Evolutionary conservation across 1,284 basidiomycete species (phyloP).

Genomic region (Papiliotrema fonsecae): DNA sequence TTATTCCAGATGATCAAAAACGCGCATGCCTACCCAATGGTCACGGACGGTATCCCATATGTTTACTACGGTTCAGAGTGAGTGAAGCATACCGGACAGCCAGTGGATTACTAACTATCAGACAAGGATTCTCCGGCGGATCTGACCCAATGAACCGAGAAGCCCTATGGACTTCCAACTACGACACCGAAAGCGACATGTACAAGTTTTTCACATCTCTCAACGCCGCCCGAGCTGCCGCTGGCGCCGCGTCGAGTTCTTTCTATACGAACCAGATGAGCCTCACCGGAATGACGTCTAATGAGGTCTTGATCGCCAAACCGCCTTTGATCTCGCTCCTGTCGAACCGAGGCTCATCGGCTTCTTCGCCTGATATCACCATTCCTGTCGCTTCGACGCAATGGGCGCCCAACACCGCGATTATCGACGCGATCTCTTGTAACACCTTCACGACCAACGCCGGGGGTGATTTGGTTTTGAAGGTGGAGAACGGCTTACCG

Average conservation of each 20-base stretch:
- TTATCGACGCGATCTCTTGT: conserved; percentile 36
- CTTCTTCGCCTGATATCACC: conserved; percentile 17
- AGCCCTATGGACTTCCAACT: conserved; percentile 48
- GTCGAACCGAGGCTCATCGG: conserved; percentile 51
- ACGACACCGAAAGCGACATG: conserved; percentile 47
- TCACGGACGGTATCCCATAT: conserved; percentile 56
- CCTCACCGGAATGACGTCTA: conserved; percentile 41
- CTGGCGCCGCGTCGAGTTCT: conserved; percentile 48
- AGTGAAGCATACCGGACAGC: neutral
- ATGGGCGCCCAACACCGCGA: conserved; percentile 18
- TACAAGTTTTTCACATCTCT: conserved; percentile 57
- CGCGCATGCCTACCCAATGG: conserved; percentile 49
- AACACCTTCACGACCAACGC: conserved; percentile 27
- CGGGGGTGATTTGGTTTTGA: conserved; percentile 26
- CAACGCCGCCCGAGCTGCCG: conserved; percentile 60
- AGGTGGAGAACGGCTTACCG: conserved; percentile 28
- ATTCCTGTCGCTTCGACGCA: conserved; percentile 21
- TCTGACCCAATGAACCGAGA: conserved; percentile 46
- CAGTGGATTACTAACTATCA: conserved; percentile 10
- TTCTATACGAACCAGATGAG: conserved; percentile 57
- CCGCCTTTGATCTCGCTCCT: conserved; percentile 61
- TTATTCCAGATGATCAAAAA: conserved; percentile 45
- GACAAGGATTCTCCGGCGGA: conserved; percentile 50
- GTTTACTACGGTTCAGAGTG: conserved; percentile 45
- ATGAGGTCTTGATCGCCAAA: conserved; percentile 60